Evolutionary conservation across 2,329 filamentous ascomycete genomes (phyloP).

Genomic region (Paecilomyces sp.): DNA sequence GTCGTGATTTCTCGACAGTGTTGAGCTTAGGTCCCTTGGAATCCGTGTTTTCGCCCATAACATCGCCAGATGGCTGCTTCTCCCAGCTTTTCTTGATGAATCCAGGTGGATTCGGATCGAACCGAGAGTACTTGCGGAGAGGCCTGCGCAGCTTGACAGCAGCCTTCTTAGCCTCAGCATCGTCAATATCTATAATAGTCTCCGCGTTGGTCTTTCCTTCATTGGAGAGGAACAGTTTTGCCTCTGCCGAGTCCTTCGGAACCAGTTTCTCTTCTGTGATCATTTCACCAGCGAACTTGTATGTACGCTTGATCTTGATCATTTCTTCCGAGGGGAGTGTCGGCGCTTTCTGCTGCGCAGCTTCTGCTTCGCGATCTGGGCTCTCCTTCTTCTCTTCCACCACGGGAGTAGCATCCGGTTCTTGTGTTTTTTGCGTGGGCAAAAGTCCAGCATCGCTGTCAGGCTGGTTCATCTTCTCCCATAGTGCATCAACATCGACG

Average conservation of each 20-base stretch:
- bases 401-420: slow-evolving; percentile 7
- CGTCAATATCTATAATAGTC: slow-evolving; percentile 15
- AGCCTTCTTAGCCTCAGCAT: slow-evolving; percentile 10
- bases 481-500: slow-evolving; percentile 49
- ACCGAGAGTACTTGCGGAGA: slow-evolving; percentile 36
- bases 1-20: slow-evolving; percentile 58
- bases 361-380: slow-evolving; percentile 6
- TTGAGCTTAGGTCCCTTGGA: slow-evolving; percentile 54
- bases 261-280: slow-evolving; percentile 49
- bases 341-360: slow-evolving; percentile 1
- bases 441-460: slow-evolving; percentile 10
- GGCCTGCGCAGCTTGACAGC: slow-evolving; percentile 28
- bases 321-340: slow-evolving; percentile 32
- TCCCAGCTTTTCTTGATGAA: slow-evolving; percentile 38
- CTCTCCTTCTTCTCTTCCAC: slow-evolving; percentile 7
- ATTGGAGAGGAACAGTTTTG: slow-evolving; percentile 44
- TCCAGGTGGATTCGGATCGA: slow-evolving; percentile 40
- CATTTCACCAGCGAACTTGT: slow-evolving; percentile 50
- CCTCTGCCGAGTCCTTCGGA: slow-evolving; percentile 47
- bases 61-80: slow-evolving; percentile 24
- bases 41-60: slow-evolving; percentile 17
- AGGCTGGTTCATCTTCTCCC: slow-evolving; percentile 44
- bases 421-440: slow-evolving; percentile 8
- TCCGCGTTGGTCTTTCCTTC: slow-evolving; percentile 30
- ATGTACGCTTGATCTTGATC: slow-evolving; percentile 51